Conservation (phyloP, 495 filamentous ascomycete genomes). For the Hypomontagnella submonticulosa region DNA sequence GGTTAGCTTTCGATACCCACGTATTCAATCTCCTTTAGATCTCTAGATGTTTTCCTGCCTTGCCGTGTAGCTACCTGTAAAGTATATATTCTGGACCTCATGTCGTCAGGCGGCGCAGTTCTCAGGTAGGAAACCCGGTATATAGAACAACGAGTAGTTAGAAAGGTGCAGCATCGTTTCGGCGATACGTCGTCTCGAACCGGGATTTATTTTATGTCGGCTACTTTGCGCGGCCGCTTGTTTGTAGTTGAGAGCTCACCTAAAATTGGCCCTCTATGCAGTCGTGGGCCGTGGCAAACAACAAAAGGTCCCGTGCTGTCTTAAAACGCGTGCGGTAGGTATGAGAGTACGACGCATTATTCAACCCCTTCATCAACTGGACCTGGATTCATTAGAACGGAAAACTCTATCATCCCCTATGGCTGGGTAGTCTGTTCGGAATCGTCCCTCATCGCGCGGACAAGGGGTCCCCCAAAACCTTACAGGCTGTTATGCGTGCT, state of each 20-base stretch:
- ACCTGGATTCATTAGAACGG: conserved; percentile 23
- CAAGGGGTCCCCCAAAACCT: conserved; percentile 22
- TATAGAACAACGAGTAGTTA: conserved; percentile 12
- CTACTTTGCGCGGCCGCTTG: conserved; percentile 13
- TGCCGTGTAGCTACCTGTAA: conserved; percentile 11
- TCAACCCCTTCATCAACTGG: conserved; percentile 31
- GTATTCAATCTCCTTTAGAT: conserved; percentile 21
- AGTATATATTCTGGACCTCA: conserved; percentile 8
- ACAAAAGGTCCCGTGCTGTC: conserved; percentile 10
- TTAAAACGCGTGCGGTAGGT: conserved; percentile 2
- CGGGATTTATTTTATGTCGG: conserved; percentile 10
- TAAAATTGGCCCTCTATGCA: conserved; percentile 17
- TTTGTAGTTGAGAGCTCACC: conserved; percentile 12
- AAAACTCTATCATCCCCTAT: conserved; percentile 36
- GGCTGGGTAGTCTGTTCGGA: conserved; percentile 20
- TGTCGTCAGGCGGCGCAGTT: conserved; percentile 35
- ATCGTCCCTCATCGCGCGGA: conserved; percentile 33
- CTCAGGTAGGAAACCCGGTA: conserved; percentile 41
- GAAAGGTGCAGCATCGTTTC: conserved; percentile 32
- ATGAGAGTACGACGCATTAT: conserved; percentile 30
- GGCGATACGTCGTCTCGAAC: conserved; percentile 6
- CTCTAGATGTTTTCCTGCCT: conserved; percentile 19
- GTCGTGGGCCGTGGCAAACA: conserved; percentile 11
- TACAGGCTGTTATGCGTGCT: conserved; percentile 37
- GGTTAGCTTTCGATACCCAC: conserved; percentile 9